Base-by-base conservation (phyloP, 129 eudicot genomes). In the Tagetes erecta region DNA sequence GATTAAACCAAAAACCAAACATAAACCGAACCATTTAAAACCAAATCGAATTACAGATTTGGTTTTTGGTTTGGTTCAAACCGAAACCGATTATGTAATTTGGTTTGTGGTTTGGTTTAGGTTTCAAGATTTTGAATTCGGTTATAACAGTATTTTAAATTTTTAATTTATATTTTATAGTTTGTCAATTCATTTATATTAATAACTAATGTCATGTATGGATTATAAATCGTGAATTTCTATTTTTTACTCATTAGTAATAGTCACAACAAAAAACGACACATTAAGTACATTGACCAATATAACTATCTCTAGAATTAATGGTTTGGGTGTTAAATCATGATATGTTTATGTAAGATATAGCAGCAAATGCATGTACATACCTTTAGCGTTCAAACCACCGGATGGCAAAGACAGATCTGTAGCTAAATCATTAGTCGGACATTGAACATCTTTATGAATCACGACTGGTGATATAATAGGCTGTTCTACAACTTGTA, bases 361-460 rank as follows among this genome's bases (percentile, higher is more conserved):
- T 67, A 34, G 71, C 3, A 68, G 8, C 41, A 46, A 37, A 40
- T 42, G 40, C 6, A 53, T 38, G 37, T 68, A 78, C 74, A 33
- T 68, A 90, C 93, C 96, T 68, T 83, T 64, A 65, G 78, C 83
- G 62, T 73, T 73, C 37, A 79, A 27, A 70, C 77, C 77, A 37
- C 44, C 8, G 41, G 76, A 52, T 64, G 79, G 71, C 78, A 78
- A 50, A 46, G 73, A 49, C 73, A 49, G 69, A 70, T 70, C 75
- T 3, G 37, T 7, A 38, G 0, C 69, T 14, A 40, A 39, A 77
- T 71, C 82, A 52, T 13, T 8, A 64, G 80, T 73, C 60, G 53
- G 66, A 59, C 76, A 63, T 70, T 60, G 47, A 76, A 44, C 78
- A 73, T 65, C 84, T 70, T 73, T 36, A 55, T 70, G 76, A 72